Evolutionary conservation across 2,329 filamentous ascomycete genomes (phyloP).

Genomic region (Hypocreales sp.): DNA sequence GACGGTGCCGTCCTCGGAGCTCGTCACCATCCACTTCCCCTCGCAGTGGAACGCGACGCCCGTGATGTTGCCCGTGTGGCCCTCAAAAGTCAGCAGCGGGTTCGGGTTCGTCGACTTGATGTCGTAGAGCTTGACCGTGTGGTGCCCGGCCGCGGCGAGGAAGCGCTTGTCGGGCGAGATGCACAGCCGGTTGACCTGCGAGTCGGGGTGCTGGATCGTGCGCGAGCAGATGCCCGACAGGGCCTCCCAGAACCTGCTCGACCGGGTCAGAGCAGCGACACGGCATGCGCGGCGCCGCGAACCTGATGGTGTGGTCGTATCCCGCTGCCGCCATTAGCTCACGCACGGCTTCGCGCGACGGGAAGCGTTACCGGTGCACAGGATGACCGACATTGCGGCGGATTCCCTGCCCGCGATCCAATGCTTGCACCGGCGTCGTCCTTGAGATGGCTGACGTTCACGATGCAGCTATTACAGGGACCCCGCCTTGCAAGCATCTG

Average conservation of each 20-base stretch:
- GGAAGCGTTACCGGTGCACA: constrained; percentile 37
- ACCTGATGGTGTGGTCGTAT: constrained; percentile 50
- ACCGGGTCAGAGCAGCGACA: constrained; percentile 6
- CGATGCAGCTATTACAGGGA: too few relatives aligned
- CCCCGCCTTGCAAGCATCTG: too few relatives aligned
- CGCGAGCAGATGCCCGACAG: constrained; percentile 94
- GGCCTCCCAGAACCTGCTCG: constrained; percentile 87
- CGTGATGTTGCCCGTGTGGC: constrained; percentile 90
- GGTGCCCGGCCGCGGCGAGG: constrained; percentile 64
- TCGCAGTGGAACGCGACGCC: constrained; percentile 97
- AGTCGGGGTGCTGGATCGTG: constrained; percentile 95
- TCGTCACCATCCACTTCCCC: constrained; percentile 99
- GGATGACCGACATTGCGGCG: constrained; percentile 41
- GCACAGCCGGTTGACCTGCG: constrained; percentile 93
- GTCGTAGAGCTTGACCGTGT: constrained; percentile 94
- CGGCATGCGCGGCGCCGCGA: constrained; percentile 6
- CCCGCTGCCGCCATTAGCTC: constrained; percentile 27
- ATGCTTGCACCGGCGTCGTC: too few relatives aligned
- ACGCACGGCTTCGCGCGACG: not conserved
- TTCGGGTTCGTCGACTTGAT: constrained; percentile 98
- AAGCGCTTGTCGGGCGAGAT: constrained; percentile 97
- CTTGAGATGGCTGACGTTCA: too few relatives aligned
- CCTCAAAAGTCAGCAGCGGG: constrained; percentile 83
- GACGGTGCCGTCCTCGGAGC: constrained; percentile 88
- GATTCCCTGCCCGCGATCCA: not conserved